These are phyloP conservation scores for Marchantia paleacea DNA, from an alignment of 225 moss, liverwort and hornwort species.

Conservation along the genomic window DNA sequence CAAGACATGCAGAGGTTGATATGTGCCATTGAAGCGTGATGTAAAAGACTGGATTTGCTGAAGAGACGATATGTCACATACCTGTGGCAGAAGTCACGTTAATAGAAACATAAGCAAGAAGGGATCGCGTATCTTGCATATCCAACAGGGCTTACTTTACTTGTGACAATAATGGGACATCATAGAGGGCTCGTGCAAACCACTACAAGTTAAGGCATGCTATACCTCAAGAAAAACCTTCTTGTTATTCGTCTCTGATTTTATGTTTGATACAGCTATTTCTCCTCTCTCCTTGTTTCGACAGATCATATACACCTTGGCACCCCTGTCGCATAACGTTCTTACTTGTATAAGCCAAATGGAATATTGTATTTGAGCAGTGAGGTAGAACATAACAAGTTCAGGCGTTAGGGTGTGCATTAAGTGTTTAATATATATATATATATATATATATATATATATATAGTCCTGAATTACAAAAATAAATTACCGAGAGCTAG, in stretches of 20 bases:
- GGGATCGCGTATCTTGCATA: neutral
- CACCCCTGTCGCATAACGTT: conserved; percentile 47
- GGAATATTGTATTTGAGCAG: neutral
- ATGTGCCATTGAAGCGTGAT: conserved; percentile 42
- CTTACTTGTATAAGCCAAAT: neutral
- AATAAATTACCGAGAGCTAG: neutral
- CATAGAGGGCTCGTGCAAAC: neutral
- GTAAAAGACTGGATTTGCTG: conserved; percentile 66
- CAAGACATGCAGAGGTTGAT: conserved; percentile 66
- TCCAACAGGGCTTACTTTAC: neutral
- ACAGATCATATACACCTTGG: conserved; percentile 67
- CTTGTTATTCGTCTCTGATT: conserved; percentile 55
- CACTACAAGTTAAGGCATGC: neutral
- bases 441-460: too few species aligned
- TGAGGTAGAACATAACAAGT: neutral
- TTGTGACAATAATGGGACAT: neutral
- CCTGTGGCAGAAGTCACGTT: conserved; percentile 31
- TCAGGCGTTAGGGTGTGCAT: too few species aligned
- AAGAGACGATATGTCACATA: conserved; percentile 75
- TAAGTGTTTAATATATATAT: too few species aligned
- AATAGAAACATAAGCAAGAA: neutral
- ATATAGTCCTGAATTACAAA: too few species aligned
- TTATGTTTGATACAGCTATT: conserved; percentile 70
- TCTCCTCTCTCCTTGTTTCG: conserved; percentile 72
- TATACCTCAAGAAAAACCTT: conserved; percentile 58